These are phyloP conservation scores for Thraustochytrium sp. DNA, from an alignment of 352 stramenopile genomes.

Conservation along the genomic window DNA sequence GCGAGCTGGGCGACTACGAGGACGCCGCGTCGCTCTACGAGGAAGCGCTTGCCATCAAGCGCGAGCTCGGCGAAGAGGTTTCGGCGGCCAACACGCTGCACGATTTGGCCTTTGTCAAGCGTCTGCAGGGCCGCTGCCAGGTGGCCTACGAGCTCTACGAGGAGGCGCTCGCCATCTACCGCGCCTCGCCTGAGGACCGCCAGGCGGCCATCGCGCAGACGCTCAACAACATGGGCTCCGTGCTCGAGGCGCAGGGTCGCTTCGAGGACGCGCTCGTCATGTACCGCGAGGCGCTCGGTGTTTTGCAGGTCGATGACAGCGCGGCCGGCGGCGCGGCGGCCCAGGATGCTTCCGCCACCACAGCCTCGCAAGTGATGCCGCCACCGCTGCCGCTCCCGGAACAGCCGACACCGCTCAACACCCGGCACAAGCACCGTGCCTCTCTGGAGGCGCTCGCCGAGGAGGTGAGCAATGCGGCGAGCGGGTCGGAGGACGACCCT, in stretches of 20 bases:
- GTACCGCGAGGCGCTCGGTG: background rate
- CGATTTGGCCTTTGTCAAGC: background rate
- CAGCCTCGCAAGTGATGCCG: too few relatives aligned
- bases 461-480: too few relatives aligned
- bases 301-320: background rate
- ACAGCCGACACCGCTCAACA: too few relatives aligned
- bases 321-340: too few relatives aligned
- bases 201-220: background rate
- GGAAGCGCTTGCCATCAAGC: background rate
- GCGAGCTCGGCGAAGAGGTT: background rate
- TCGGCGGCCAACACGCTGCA: background rate
- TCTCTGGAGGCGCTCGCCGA: too few relatives aligned
- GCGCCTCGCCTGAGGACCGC: background rate
- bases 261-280: background rate
- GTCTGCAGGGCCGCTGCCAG: background rate
- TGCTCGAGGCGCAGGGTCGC: background rate
- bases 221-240: background rate
- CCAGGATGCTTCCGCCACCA: too few relatives aligned
- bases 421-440: too few relatives aligned
- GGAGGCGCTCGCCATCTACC: background rate
- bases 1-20: background rate
- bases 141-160: background rate
- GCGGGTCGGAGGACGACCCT: too few relatives aligned
- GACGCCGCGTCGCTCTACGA: background rate
- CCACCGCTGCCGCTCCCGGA: too few relatives aligned